Conservation (phyloP, 1,284 basidiomycete species). For the Abortiporus biennis region DNA sequence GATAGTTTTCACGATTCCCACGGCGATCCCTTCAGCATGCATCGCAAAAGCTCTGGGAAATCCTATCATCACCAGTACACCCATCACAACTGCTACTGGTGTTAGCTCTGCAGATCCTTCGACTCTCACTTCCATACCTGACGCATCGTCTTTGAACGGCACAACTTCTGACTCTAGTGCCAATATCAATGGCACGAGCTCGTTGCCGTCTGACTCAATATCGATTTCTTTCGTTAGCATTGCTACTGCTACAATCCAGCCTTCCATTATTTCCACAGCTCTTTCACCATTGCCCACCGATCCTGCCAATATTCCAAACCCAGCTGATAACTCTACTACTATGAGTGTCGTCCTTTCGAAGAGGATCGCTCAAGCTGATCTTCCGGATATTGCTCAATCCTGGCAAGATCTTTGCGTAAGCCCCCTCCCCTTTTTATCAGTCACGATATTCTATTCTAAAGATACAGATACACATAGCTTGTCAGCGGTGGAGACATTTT, state of each 20-base stretch:
- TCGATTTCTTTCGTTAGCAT: too few relatives aligned
- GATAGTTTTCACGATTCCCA: not conserved
- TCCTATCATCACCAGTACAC: conserved; percentile 1
- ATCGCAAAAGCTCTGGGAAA: conserved; percentile 6
- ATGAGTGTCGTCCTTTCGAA: too few relatives aligned
- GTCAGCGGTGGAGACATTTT: conserved; percentile 33
- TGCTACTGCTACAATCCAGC: too few relatives aligned
- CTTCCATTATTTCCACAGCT: not conserved
- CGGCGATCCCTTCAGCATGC: conserved; percentile 10
- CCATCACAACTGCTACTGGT: not conserved
- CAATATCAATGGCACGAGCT: too few relatives aligned
- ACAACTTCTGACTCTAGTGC: too few relatives aligned
- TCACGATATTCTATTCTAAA: not conserved
- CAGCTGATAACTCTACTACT: too few relatives aligned
- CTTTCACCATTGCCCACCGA: too few relatives aligned
- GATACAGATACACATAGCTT: conserved; percentile 7
- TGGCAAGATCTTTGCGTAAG: conserved; percentile 26
- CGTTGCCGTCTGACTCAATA: too few relatives aligned
- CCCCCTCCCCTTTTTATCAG: not conserved
- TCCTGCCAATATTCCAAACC: too few relatives aligned
- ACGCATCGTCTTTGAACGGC: too few relatives aligned
- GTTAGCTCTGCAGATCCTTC: not conserved
- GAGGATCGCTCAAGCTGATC: conserved; percentile 22
- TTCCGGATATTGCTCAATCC: conserved; percentile 21
- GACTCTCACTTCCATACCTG: not conserved